Evolutionary conservation across 257 asterid species (phyloP).

Genomic region (Solanum sejunctum): DNA sequence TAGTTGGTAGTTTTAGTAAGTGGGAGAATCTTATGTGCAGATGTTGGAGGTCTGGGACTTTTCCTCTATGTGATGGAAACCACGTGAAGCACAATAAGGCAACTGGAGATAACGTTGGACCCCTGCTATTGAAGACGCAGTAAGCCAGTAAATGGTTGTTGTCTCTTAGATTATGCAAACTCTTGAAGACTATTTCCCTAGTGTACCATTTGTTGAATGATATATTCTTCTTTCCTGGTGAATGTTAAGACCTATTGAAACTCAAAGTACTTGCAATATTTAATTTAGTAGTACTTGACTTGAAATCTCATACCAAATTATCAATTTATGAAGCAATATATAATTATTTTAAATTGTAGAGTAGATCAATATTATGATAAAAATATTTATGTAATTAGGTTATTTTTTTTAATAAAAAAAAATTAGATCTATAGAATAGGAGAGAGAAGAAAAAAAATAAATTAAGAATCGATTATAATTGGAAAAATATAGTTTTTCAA

Average conservation of each 20-base stretch:
- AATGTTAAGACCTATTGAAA: neutral
- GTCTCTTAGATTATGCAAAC: slow-evolving; percentile 4
- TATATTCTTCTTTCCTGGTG: neutral
- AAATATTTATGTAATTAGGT: no score
- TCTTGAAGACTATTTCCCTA: slow-evolving; percentile 21
- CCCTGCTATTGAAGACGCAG: slow-evolving; percentile 76
- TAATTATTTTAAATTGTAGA: no score
- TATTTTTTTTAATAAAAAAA: no score
- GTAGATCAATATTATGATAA: no score
- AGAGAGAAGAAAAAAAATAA: no score
- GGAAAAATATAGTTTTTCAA: no score
- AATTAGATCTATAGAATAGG: no score
- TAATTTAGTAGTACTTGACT: neutral
- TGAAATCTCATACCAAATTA: no score
- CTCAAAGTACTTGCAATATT: neutral
- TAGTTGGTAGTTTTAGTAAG: neutral
- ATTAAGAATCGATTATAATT: no score
- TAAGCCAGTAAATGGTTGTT: neutral
- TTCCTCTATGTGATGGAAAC: slow-evolving; percentile 83
- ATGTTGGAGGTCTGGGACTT: slow-evolving; percentile 94
- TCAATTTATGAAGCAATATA: no score
- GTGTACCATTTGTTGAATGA: slow-evolving; percentile 1
- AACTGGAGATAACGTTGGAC: slow-evolving; percentile 89
- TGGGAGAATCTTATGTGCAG: slow-evolving; percentile 20
- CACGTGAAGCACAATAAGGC: slow-evolving; percentile 93